phyloP scores from a whole-genome alignment of 441 rosid genomes.

The Mallotus repandus region DNA sequence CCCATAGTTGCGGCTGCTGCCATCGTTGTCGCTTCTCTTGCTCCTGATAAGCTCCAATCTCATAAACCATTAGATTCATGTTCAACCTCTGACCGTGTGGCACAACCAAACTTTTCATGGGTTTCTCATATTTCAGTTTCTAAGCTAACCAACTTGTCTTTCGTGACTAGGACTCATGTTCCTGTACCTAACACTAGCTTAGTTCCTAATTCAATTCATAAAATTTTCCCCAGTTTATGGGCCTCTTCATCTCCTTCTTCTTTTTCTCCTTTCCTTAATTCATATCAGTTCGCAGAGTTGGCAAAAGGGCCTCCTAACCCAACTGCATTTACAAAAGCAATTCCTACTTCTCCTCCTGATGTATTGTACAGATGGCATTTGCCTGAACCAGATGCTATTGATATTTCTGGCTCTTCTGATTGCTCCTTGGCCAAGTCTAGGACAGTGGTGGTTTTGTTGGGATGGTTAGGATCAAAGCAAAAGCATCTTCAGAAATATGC shows the following conservation, averaged over 20 bases:
- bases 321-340: slow-evolving; percentile 26
- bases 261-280: slow-evolving; percentile 43
- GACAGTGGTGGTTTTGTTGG: slow-evolving; percentile 87
- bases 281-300: slow-evolving; percentile 68
- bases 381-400: slow-evolving; percentile 59
- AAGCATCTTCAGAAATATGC: slow-evolving; percentile 88
- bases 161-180: slow-evolving; percentile 47
- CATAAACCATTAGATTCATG: slow-evolving; percentile 31
- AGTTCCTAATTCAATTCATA: slow-evolving; percentile 32
- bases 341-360: slow-evolving; percentile 50
- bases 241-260: slow-evolving; percentile 43
- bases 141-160: slow-evolving; percentile 60
- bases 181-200: slow-evolving; percentile 58
- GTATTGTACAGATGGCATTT: slow-evolving; percentile 87
- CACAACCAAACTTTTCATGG: slow-evolving; percentile 49
- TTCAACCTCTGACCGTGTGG: slow-evolving; percentile 36
- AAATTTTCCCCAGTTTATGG: slow-evolving; percentile 24
- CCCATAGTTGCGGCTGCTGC: slow-evolving; percentile 85
- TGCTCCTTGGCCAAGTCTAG: slow-evolving; percentile 64
- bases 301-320: slow-evolving; percentile 65
- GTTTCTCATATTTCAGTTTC: slow-evolving; percentile 54
- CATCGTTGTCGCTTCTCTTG: slow-evolving; percentile 67
- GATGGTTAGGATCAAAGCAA: slow-evolving; percentile 99
- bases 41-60: slow-evolving; percentile 55
- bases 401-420: slow-evolving; percentile 49